These are phyloP conservation scores for Talinum fruticosum DNA, from an alignment of 148 eudicot species.

Conservation along the genomic window DNA sequence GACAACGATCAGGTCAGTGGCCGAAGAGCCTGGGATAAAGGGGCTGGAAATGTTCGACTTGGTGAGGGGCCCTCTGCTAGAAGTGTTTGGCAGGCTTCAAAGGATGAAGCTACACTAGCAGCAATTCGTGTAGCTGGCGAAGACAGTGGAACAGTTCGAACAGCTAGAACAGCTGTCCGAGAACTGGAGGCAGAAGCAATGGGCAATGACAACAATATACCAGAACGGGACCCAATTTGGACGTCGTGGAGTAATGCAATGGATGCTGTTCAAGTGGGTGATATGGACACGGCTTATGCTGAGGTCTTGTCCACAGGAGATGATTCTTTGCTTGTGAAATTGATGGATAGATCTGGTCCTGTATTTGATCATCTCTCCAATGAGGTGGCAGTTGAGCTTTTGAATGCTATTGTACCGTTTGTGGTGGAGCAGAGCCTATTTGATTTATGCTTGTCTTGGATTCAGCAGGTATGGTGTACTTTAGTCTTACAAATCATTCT, in stretches of 20 bases:
- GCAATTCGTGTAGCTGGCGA: conserved; percentile 94
- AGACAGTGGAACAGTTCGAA: conserved; percentile 60
- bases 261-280: conserved; percentile 87
- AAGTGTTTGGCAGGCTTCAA: conserved; percentile 98
- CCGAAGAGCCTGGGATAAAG: conserved; percentile 84
- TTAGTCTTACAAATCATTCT: neutral
- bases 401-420: conserved; percentile 73
- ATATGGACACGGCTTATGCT: conserved; percentile 84
- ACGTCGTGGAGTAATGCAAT: conserved; percentile 94
- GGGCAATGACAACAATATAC: conserved; percentile 55
- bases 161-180: conserved; percentile 63
- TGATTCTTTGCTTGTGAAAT: conserved; percentile 82
- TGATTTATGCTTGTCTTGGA: conserved; percentile 76
- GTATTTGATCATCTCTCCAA: conserved; percentile 77
- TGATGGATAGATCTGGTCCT: conserved; percentile 93
- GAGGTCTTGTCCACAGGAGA: conserved; percentile 84
- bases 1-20: conserved; percentile 56
- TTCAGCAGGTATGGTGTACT: conserved; percentile 76
- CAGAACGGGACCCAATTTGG: conserved; percentile 79
- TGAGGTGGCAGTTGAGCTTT: conserved; percentile 75
- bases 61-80: conserved; percentile 99
- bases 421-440: conserved; percentile 69
- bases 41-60: conserved; percentile 57
- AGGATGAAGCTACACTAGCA: conserved; percentile 95
- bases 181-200: conserved; percentile 72